Evolutionary conservation across 805 yeast genomes (phyloP).

Genomic region (Dipodascopsis uninucleata): DNA sequence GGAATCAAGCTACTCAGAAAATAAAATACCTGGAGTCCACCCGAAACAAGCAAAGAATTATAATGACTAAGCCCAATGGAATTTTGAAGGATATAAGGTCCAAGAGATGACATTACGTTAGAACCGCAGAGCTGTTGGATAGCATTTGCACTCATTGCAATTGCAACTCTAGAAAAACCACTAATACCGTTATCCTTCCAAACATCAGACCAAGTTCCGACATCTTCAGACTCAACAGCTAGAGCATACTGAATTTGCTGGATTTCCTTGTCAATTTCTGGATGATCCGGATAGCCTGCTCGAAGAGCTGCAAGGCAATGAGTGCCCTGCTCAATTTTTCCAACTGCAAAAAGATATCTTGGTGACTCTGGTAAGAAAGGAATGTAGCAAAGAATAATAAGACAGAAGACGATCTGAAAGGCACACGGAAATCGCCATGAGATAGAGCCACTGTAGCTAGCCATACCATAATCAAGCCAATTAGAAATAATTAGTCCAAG

Average conservation of each 20-base stretch:
- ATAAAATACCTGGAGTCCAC: conserved; percentile 14
- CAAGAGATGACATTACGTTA: conserved; percentile 31
- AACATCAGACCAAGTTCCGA: conserved; percentile 18
- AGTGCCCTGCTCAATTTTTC: conserved; percentile 51
- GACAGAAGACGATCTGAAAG: conserved; percentile 55
- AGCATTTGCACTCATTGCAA: conserved; percentile 45
- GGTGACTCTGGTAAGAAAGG: conserved; percentile 73
- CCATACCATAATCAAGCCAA: conserved; percentile 63
- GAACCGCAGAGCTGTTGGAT: conserved; percentile 44
- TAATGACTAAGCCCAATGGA: conserved; percentile 11
- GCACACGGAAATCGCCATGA: conserved; percentile 74
- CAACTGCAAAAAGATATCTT: conserved; percentile 59
- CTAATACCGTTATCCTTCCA: conserved; percentile 43
- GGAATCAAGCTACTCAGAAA: conserved; percentile 14
- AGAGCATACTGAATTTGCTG: conserved; percentile 18
- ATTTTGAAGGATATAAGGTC: conserved; percentile 26
- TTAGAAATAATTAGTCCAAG: conserved; percentile 66
- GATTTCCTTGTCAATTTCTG: conserved; percentile 12
- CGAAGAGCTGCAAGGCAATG: conserved; percentile 64
- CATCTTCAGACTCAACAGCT: conserved; percentile 15
- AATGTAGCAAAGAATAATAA: conserved; percentile 50
- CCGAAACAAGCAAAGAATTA: conserved; percentile 13
- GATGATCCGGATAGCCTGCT: conserved; percentile 45
- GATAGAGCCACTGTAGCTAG: conserved; percentile 40
- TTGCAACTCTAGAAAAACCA: conserved; percentile 45